phyloP scores from a whole-genome alignment of 768 basidiomycete genomes.

The Hygrophoropsis aurantiaca region DNA sequence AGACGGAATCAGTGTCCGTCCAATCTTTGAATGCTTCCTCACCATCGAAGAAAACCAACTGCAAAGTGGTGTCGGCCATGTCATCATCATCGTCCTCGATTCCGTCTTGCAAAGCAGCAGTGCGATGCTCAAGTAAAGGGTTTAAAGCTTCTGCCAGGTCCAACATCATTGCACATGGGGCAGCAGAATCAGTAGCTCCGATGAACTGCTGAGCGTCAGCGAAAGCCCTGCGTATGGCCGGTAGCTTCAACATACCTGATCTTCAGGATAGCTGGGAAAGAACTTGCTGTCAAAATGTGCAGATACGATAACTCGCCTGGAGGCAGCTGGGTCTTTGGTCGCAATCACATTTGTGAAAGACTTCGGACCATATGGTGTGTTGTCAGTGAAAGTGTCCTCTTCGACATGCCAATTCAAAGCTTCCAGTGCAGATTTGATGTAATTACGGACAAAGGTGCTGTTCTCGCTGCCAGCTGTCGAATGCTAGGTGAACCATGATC shows the following conservation, averaged over 20 bases:
- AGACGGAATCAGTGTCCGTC: slow-evolving; percentile 88
- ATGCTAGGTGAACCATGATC: not conserved
- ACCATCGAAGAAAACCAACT: slow-evolving; percentile 95
- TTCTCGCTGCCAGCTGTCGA: slow-evolving; percentile 65
- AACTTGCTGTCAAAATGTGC: slow-evolving; percentile 96
- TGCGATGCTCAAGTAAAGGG: slow-evolving; percentile 63
- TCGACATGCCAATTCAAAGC: slow-evolving; percentile 86
- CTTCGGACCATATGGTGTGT: slow-evolving; percentile 80
- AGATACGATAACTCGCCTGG: slow-evolving; percentile 78
- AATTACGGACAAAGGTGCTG: slow-evolving; percentile 78
- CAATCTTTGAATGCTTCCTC: slow-evolving; percentile 94
- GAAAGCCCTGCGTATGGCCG: too few species aligned
- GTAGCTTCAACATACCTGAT: slow-evolving; percentile 62
- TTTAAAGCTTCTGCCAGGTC: slow-evolving; percentile 87
- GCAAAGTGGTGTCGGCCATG: slow-evolving; percentile 79
- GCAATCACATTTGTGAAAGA: slow-evolving; percentile 90
- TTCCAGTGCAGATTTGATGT: slow-evolving; percentile 73
- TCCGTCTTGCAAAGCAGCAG: slow-evolving; percentile 52
- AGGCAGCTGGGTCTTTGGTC: slow-evolving; percentile 88
- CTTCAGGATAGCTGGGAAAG: slow-evolving; percentile 65
- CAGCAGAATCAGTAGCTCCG: slow-evolving; percentile 96
- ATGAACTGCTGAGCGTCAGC: slow-evolving; percentile 63
- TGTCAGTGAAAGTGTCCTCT: slow-evolving; percentile 73
- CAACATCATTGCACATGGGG: slow-evolving; percentile 91
- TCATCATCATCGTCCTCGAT: slow-evolving; percentile 77